Conservation (phyloP, 805 yeast genomes). For the Saccharomycopsis fermentans region DNA sequence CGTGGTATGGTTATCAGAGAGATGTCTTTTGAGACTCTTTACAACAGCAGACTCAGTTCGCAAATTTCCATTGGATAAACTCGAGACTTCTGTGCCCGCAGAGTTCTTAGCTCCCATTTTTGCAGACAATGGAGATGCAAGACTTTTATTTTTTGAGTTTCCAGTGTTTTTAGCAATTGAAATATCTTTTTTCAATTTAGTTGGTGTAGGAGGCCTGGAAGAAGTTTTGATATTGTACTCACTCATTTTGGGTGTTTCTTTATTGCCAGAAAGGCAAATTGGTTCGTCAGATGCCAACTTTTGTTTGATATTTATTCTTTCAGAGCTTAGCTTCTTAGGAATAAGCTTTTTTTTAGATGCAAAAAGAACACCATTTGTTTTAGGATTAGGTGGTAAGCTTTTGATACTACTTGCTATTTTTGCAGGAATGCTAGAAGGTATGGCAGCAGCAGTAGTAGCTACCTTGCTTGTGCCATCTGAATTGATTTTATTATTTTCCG, state of each 20-base stretch:
- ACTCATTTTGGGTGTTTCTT: neutral
- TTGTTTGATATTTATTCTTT: neutral
- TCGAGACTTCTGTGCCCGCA: neutral
- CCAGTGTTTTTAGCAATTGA: neutral
- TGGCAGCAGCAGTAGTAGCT: neutral
- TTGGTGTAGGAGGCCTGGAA: neutral
- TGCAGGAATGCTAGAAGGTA: neutral
- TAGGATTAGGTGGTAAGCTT: neutral
- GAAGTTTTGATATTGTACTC: neutral
- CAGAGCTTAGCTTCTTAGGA: neutral
- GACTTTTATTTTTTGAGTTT: neutral
- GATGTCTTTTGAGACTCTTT: neutral
- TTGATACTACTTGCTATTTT: neutral
- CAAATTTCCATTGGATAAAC: neutral
- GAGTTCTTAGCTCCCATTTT: neutral
- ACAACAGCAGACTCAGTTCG: neutral
- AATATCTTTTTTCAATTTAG: neutral
- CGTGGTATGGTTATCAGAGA: neutral
- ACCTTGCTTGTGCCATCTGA: neutral
- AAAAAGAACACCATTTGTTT: neutral
- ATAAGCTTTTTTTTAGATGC: neutral
- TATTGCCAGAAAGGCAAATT: neutral
- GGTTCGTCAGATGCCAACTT: conserved; percentile 1
- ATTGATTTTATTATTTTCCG: neutral
- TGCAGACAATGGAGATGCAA: neutral